Base-by-base conservation (phyloP, 2,329 filamentous ascomycete genomes). In the Fusarium continuum region DNA sequence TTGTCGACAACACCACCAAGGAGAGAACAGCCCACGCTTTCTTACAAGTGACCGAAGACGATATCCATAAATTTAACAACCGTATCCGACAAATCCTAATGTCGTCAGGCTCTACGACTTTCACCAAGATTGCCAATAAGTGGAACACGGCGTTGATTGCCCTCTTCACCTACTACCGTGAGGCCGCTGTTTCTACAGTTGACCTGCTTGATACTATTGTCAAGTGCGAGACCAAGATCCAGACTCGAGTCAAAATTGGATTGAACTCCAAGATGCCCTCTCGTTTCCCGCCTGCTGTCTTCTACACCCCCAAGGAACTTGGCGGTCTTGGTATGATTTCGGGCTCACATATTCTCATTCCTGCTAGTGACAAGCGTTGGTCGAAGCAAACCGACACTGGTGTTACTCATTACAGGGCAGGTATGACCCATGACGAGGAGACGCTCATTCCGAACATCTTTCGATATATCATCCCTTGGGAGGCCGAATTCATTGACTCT, bases 61-160 rank as follows among this genome's bases (percentile, higher is more conserved):
- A 99, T 73, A 94, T 99, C 43, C 91, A 94, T 67, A 98, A 98
- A 78, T 99, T 99, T 83, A 99, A 99, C 79, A 99, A 99, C 77
- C 89, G 96, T 35, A 99, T 99, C 73, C 88, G 95, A 57, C 95
- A 99, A 73, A 99, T 99, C 74, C 84, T 99, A 53, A 99, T 99
- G 95, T 98, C 94, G 10, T 98, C 95, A 55, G 96, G 95, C n/a
- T 97, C 92, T 6, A 99, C 95, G 0, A 99, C 95, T 0, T 99
- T 99, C 79, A 99, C 95, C 39, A 99, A 99, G 85, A 99, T 99
- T 73, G 95, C 96, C 40, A 99, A 99, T 80, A 99, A 99, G 80
- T 99, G 96, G 95, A 99, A 99, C 78, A 99, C 95, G 0, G 95
- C 92, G 2, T 79, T 99, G 67, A 99, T 99, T 72, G 93, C 95